Conservation (phyloP, 2,329 filamentous ascomycete species). For the Parastagonospora nodorum region DNA sequence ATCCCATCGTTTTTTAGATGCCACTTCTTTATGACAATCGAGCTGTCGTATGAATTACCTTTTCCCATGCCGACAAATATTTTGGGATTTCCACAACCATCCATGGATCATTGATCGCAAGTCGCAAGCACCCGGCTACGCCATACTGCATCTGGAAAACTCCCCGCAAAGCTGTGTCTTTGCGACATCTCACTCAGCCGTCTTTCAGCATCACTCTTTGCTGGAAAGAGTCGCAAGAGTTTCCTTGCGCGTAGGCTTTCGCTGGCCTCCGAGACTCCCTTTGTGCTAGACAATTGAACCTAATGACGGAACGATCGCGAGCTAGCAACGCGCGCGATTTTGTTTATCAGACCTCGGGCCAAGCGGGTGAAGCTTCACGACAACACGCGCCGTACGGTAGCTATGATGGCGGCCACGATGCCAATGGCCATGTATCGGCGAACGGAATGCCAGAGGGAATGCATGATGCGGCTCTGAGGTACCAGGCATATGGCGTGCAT, state of each 20-base stretch:
- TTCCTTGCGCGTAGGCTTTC: conserved; percentile 7
- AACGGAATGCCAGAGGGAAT: conserved; percentile 16
- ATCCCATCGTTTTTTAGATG: not conserved
- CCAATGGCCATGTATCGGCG: conserved; percentile 26
- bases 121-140: not conserved
- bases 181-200: conserved; percentile 24
- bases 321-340: conserved; percentile 31
- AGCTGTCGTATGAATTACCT: not conserved
- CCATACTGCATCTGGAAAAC: conserved; percentile 12
- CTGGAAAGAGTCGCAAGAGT: conserved; percentile 6
- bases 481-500: conserved; percentile 21
- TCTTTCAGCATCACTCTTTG: conserved; percentile 23
- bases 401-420: conserved; percentile 32
- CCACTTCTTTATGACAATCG: not conserved
- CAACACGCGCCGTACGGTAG: conserved; percentile 25
- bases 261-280: conserved; percentile 15
- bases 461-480: conserved; percentile 24
- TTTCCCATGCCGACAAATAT: not conserved
- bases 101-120: not conserved
- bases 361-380: conserved; percentile 28
- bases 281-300: conserved; percentile 17
- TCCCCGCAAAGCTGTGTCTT: conserved; percentile 11
- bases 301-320: conserved; percentile 36
- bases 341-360: conserved; percentile 43
- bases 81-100: not conserved